Conservation (phyloP, 1,139 yeast genomes). For the Sporopachydermia cereana region DNA sequence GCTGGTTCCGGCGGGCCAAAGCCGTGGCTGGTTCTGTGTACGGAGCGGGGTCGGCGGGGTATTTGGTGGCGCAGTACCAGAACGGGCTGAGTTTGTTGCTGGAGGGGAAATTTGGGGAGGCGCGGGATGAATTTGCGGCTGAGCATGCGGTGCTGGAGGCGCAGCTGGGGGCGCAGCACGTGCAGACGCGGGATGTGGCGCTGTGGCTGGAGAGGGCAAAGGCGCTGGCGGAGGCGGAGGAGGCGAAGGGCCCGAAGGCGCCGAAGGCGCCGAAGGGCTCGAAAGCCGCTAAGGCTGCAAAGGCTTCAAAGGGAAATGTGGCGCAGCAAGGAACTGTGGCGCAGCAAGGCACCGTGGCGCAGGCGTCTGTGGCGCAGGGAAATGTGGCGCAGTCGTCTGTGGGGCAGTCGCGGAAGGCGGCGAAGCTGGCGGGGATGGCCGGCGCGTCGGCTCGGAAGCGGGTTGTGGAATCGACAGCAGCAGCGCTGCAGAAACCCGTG, state of each 20-base stretch:
- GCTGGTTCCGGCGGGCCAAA: slow-evolving; percentile 38
- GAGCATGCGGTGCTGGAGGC: slow-evolving; percentile 45
- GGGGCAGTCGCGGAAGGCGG: not conserved
- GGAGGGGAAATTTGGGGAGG: slow-evolving; percentile 39
- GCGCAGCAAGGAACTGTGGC: slow-evolving; percentile 50
- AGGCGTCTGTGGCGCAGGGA: slow-evolving; percentile 14
- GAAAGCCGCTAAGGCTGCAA: too few species aligned
- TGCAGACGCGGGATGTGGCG: slow-evolving; percentile 49
- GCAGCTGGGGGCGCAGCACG: slow-evolving; percentile 50
- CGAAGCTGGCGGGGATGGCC: not conserved
- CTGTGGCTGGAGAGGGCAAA: slow-evolving; percentile 43
- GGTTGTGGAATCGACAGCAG: slow-evolving; percentile 14
- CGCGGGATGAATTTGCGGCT: slow-evolving; percentile 39
- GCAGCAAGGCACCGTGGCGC: slow-evolving; percentile 41
- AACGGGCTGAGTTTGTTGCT: slow-evolving; percentile 53
- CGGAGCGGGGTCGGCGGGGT: slow-evolving; percentile 47
- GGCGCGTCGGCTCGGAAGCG: slow-evolving; percentile 6
- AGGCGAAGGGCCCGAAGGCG: not conserved
- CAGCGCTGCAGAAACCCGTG: slow-evolving; percentile 14
- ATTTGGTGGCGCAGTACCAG: slow-evolving; percentile 52
- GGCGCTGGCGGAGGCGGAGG: slow-evolving; percentile 13
- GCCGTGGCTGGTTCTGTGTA: slow-evolving; percentile 35
- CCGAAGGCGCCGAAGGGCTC: not conserved
- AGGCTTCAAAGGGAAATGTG: too few species aligned
- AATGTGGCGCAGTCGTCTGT: not conserved